Evolutionary conservation across 2,329 filamentous ascomycete genomes (phyloP), one percentile per base, ranked within the genome.

Genomic region (Hypomyces perniciosus): DNA sequence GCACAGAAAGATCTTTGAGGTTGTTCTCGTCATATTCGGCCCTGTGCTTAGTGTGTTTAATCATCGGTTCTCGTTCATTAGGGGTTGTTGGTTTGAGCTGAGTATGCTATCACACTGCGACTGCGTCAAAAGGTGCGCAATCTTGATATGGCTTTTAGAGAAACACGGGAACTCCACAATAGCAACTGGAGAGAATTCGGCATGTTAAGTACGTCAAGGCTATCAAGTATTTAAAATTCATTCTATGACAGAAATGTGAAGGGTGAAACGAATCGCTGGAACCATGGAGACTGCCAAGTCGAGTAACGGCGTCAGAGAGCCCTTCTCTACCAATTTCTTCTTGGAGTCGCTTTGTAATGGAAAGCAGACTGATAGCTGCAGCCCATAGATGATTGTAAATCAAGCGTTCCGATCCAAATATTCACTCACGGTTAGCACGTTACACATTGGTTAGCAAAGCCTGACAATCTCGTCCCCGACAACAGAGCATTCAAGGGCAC

Each of bases 181-280:
- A 20, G 20, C 20, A 20, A 20, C 20, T 20, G 20, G 20, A 20
- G 20, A 20, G 20, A 20, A 20, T 20, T 35, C 12, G 12, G 33
- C 33, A 35, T 12, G 8, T 35, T 12, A 35, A 8, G 6, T n/a
- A n/a, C 10, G 13, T 29, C 28, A n/a, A 31, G 42, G 20, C 35
- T 35, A 5, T n/a, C 6, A 46, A 30, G 20, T 5, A 43, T 27
- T 35, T 7, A 26, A 26, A 10, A 33, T 28, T 13, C 8, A 31
- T 29, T 26, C 8, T 30, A 26, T 35, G 27, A 33, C 6, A 12
- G 29, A 56, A 54, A 75, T 83, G 80, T 84, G 61, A 73, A 75
- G 78, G 75, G 79, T 76, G 74, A 81, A 83, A 84, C 79, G 80
- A 83, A 77, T 75, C 70, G 72, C 77, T 76, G 68, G 66, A 70